Evolutionary conservation across 345 rosid genomes (phyloP).

Genomic region (Brassica rapa): DNA sequence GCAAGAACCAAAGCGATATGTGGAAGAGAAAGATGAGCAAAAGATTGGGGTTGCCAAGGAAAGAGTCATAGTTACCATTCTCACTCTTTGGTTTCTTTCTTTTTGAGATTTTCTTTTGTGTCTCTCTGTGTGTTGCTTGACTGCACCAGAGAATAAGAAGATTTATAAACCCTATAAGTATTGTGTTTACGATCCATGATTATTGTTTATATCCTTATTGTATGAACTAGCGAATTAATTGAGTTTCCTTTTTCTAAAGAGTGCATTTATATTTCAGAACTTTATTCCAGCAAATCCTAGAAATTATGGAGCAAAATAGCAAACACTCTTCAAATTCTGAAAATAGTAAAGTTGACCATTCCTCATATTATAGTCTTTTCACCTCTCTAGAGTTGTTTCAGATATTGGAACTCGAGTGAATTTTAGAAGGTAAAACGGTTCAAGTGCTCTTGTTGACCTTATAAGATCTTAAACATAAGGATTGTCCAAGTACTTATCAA

Average conservation of each 20-base stretch:
- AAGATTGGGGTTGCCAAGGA: neutral
- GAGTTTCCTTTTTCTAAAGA: neutral
- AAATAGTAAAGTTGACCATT: neutral
- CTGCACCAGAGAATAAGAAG: neutral
- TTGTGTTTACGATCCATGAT: neutral
- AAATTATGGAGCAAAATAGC: neutral
- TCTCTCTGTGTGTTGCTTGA: neutral
- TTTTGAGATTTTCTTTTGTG: neutral
- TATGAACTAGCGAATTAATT: neutral
- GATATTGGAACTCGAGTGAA: neutral
- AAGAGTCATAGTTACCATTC: neutral
- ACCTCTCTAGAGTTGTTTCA: neutral
- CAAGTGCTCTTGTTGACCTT: neutral
- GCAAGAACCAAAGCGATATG: neutral
- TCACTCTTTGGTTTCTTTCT: neutral
- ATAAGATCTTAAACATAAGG: neutral
- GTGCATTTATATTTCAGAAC: neutral
- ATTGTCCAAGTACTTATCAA: neutral
- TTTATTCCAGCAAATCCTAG: neutral
- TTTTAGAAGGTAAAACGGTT: neutral
- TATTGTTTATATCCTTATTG: neutral
- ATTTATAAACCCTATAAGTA: neutral
- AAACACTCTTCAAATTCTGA: neutral
- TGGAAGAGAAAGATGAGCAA: neutral
- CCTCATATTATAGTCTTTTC: neutral